These are phyloP conservation scores for Penicillium griseofulvum DNA, from an alignment of 2,329 filamentous ascomycete genomes.

Conservation along the genomic window DNA sequence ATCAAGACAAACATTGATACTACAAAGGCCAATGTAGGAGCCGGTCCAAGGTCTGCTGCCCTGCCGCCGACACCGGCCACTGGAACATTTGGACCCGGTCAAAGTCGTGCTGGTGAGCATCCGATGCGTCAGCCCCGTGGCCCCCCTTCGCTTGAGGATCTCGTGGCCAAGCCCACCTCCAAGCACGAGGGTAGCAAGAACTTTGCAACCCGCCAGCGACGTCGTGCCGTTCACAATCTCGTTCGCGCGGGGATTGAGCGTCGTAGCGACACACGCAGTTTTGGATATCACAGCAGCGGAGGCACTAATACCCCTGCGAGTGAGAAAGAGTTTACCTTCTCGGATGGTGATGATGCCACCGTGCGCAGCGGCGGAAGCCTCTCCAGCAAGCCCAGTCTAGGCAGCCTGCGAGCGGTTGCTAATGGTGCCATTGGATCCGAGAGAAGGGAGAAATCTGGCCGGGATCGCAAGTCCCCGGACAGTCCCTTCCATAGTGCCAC, in stretches of 20 bases:
- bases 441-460: constrained; percentile 66
- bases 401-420: constrained; percentile 72
- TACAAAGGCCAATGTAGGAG: constrained; percentile 51
- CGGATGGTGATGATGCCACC: constrained; percentile 71
- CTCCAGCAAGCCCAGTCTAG: constrained; percentile 69
- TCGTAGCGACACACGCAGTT: constrained; percentile 67
- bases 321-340: constrained; percentile 69
- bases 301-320: constrained; percentile 88
- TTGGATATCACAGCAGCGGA: constrained; percentile 60
- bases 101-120: constrained; percentile 90
- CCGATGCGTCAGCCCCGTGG: constrained; percentile 89
- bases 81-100: constrained; percentile 87
- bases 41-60: constrained; percentile 72
- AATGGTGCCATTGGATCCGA: constrained; percentile 87
- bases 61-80: constrained; percentile 79
- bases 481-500: constrained; percentile 61
- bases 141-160: constrained; percentile 86
- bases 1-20: constrained; percentile 47
- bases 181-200: constrained; percentile 97
- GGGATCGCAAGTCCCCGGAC: constrained; percentile 55
- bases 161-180: constrained; percentile 82
- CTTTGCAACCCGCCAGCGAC: constrained; percentile 87
- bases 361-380: constrained; percentile 78
- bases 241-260: constrained; percentile 86
- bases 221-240: constrained; percentile 86